Percentiles rank a stretch among this genome's conserved stretches.
Conservation (phyloP, 2,329 filamentous ascomycete species). For the Penicillium brevicompactum region DNA sequence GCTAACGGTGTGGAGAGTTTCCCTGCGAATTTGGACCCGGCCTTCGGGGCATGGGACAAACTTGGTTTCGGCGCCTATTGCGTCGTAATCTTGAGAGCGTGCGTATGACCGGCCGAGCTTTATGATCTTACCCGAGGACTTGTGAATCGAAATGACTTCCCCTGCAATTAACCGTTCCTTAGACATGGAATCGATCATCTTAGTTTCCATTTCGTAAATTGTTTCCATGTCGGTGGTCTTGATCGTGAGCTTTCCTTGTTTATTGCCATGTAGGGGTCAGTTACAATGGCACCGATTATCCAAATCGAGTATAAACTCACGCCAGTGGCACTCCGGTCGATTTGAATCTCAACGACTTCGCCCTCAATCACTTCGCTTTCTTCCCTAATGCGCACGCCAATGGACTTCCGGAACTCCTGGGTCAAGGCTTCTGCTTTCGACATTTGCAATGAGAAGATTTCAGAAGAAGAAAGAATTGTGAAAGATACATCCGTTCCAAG, state of each 20-base stretch:
- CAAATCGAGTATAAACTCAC: too few relatives aligned
- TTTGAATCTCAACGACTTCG: constrained; percentile 98
- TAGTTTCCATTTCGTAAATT: constrained; percentile 98
- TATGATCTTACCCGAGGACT: constrained; percentile 95
- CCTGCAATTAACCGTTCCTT: constrained; percentile 99
- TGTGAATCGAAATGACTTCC: constrained; percentile 98
- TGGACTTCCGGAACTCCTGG: constrained; percentile 98
- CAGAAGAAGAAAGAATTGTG: constrained; percentile 90
- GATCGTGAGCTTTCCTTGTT: constrained; percentile 98
- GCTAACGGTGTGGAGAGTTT: constrained; percentile 94
- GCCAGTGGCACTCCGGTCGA: constrained; percentile 93
- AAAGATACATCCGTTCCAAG: constrained; percentile 93
- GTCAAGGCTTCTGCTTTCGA: constrained; percentile 98
- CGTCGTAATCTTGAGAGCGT: constrained; percentile 94
- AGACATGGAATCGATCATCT: constrained; percentile 99
- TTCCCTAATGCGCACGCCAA: constrained; percentile 96
- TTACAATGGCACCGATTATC: too few relatives aligned
- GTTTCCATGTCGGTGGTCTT: constrained; percentile 99
- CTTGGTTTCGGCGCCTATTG: constrained; percentile 97
- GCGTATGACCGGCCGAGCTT: constrained; percentile 95
- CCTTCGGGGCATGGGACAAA: constrained; percentile 97
- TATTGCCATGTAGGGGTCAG: too few relatives aligned
- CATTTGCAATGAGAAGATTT: constrained; percentile 99
- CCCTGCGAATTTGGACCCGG: constrained; percentile 94
- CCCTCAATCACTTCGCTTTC: constrained; percentile 99